A percentile compares a stretch with the other conserved stretches of the same genome.
Conservation (phyloP, 805 yeast species). For the Teunomyces cretensis region DNA sequence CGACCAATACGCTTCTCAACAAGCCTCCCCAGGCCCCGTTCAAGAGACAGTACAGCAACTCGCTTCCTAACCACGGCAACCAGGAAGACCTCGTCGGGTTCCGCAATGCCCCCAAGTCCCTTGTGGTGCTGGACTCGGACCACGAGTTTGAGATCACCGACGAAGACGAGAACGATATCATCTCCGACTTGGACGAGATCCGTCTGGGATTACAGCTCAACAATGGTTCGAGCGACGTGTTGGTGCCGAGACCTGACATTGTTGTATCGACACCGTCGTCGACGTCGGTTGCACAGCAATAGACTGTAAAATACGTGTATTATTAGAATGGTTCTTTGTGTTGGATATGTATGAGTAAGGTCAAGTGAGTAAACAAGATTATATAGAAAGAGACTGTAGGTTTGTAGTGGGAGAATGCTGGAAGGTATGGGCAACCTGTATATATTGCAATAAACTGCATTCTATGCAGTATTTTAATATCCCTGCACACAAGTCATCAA, state of each 20-base stretch:
- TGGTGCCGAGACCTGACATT: constrained; percentile 10
- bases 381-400: too few relatives aligned
- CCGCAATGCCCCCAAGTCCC: not conserved
- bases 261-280: constrained; percentile 14
- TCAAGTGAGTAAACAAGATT: too few relatives aligned
- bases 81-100: constrained; percentile 17
- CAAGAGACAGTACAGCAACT: constrained; percentile 34
- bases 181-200: constrained; percentile 14
- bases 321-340: constrained; percentile 1
- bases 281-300: constrained; percentile 5
- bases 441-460: too few relatives aligned
- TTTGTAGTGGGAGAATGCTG: too few relatives aligned
- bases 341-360: not conserved
- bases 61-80: constrained; percentile 28
- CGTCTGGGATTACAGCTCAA: constrained; percentile 5
- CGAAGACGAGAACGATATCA: constrained; percentile 16
- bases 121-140: constrained; percentile 42
- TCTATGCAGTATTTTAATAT: not conserved
- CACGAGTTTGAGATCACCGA: constrained; percentile 36
- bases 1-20: constrained; percentile 3
- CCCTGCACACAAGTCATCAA: not conserved
- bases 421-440: too few relatives aligned
- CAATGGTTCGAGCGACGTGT: constrained; percentile 1
- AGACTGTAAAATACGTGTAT: constrained; percentile 1
- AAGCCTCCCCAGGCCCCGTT: constrained; percentile 13